A percentile compares a stretch with the other conserved stretches of the same genome.
phyloP scores from a whole-genome alignment of 139 green algal genomes.

The Haematococcus lacustris region DNA sequence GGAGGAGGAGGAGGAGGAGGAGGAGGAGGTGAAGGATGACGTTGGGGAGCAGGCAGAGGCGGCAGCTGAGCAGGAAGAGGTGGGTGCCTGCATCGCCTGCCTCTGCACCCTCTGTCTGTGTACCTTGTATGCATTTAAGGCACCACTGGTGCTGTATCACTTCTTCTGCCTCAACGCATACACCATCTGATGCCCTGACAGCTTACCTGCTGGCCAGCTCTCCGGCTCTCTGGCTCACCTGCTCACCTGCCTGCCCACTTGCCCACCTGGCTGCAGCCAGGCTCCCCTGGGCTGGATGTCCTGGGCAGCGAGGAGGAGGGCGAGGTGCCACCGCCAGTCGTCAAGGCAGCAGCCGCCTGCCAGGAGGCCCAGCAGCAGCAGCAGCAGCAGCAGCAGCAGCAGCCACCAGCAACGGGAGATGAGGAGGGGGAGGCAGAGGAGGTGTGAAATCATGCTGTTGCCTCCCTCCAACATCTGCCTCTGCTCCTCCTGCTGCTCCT shows the following conservation, averaged over 20 bases:
- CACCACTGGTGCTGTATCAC: neutral
- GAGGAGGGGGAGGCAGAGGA: slow-evolving; percentile 19
- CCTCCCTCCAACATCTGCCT: no score
- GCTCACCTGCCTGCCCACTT: neutral
- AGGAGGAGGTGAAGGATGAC: neutral
- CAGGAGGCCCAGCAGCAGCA: slow-evolving; percentile 2
- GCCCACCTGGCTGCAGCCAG: slow-evolving; percentile 11
- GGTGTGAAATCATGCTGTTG: neutral
- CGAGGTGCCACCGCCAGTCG: neutral
- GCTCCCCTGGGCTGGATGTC: neutral
- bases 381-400: no score
- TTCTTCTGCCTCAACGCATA: neutral
- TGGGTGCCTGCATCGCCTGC: neutral
- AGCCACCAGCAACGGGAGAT: neutral
- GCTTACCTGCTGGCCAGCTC: neutral
- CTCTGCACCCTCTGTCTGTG: neutral
- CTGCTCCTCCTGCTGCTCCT: neutral
- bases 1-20: slow-evolving; percentile 6
- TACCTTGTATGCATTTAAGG: neutral
- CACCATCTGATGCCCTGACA: neutral
- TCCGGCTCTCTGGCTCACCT: no score
- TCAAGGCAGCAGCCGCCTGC: neutral
- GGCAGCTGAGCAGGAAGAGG: neutral
- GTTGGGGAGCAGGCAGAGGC: slow-evolving; percentile 3
- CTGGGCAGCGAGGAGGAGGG: neutral